Conservation (phyloP, 2,329 filamentous ascomycete species). For the Colletotrichum lupini region DNA sequence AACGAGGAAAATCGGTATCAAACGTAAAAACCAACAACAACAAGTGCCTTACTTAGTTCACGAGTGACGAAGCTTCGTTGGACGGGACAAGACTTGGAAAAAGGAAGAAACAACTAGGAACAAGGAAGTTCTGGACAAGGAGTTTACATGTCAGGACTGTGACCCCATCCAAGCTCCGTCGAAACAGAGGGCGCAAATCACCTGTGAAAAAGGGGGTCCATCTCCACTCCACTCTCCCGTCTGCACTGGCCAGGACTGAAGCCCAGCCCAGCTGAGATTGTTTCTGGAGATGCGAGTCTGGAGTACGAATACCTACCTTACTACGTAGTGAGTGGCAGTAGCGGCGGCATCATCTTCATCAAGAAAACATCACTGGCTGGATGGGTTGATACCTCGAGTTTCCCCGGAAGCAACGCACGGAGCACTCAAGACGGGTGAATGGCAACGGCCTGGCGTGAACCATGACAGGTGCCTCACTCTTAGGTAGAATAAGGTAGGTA, state of each 20-base stretch:
- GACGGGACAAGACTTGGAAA: not conserved
- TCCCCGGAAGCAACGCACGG: conserved; percentile 26
- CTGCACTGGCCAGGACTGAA: conserved; percentile 16
- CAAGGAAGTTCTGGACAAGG: not conserved
- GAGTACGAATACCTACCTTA: not conserved
- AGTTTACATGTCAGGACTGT: conserved; percentile 25
- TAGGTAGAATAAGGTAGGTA: not conserved
- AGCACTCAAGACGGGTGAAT: not conserved
- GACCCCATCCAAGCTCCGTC: conserved; percentile 28
- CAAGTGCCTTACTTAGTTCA: not conserved
- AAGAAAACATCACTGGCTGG: not conserved
- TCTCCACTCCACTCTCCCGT: conserved; percentile 32
- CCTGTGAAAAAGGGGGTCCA: conserved; percentile 29
- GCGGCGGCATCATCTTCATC: not conserved
- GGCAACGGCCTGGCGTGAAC: not conserved
- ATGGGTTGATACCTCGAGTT: conserved; percentile 17
- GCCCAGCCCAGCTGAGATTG: not conserved
- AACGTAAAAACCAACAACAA: not conserved
- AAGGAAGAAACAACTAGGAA: not conserved
- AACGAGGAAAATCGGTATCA: not conserved
- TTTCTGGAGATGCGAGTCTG: not conserved
- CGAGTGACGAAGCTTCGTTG: not conserved
- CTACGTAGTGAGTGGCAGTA: not conserved
- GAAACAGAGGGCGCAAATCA: conserved; percentile 32
- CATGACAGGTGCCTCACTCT: not conserved